Evolutionary conservation across 1,139 yeast species (phyloP), one percentile per base, ranked within the genome.

Genomic region (Nakaseomyces delphensis): DNA sequence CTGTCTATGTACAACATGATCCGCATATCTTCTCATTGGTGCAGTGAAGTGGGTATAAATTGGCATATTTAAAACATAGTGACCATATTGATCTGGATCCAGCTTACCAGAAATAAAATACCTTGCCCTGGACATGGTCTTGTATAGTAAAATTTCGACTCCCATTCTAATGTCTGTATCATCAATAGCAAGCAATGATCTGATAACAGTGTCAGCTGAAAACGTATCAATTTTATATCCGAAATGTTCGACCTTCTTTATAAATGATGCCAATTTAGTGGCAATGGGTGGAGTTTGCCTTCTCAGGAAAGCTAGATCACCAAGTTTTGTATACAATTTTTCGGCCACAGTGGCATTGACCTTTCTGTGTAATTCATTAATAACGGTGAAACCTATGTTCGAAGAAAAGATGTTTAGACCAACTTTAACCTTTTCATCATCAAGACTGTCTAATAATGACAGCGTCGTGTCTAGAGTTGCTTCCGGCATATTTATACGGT

Each of bases 31-130:
- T 62, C 95, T 76, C 59, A 87, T 69, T 11, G 98, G 98, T 1
- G 95, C 77, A n/a, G 85, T 82, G 67, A 89, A 89, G 64, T 91
- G 97, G 0, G 97, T 85, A 62, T 85, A 91, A 39, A 86, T 69
- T 29, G 96, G 95, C 48, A 83, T 64, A 53, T 86, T 86, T 59
- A 81, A 76, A 57, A 84, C 77, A 63, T 83, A 89, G 58, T 91
- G 96, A 11, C 78, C 77, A 59, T 75, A 77, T 49, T 74, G 76
- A 51, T 84, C 94, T 4, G 87, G 78, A 53, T 86, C 95, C 42
- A 79, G 81, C 59, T 81, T 82, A 18, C 95, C 96, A 9, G 96
- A 95, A 57, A 87, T 77, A 50, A 79, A 83, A 60, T 91, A 91
- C 59, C 79, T 83, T 27, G 95, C 94, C 55, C 94, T 74, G 13